A percentile compares a stretch with the other conserved stretches of the same genome.
Evolutionary conservation across 305 asterid genomes (phyloP).

Genomic region (Salvia sclarea): DNA sequence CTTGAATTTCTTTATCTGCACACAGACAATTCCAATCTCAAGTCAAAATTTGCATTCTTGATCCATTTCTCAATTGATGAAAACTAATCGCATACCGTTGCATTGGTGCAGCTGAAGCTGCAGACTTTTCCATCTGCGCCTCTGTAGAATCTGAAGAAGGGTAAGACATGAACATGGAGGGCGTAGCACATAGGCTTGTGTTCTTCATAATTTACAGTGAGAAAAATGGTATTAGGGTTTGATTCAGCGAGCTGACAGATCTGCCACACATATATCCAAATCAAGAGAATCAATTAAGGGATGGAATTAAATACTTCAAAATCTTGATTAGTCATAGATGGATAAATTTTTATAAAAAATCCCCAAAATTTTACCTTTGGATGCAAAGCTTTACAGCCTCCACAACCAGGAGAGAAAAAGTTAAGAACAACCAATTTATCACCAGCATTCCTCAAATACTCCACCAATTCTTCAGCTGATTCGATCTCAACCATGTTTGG

Average conservation of each 20-base stretch:
- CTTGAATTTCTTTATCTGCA: slow-evolving; percentile 68
- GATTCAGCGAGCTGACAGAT: slow-evolving; percentile 82
- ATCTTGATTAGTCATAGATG: neutral
- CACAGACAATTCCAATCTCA: neutral
- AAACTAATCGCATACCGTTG: slow-evolving; percentile 56
- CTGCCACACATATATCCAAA: slow-evolving; percentile 40
- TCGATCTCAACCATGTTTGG: slow-evolving; percentile 82
- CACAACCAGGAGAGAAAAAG: slow-evolving; percentile 93
- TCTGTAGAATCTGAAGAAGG: slow-evolving; percentile 81
- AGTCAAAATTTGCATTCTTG: neutral
- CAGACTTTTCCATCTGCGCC: slow-evolving; percentile 76
- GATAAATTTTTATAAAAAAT: neutral
- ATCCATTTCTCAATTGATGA: neutral
- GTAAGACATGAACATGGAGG: slow-evolving; percentile 74
- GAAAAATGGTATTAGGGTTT: slow-evolving; percentile 55
- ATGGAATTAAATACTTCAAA: neutral
- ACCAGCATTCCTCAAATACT: slow-evolving; percentile 61
- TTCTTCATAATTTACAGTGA: slow-evolving; percentile 70
- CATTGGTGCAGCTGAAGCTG: slow-evolving; percentile 92
- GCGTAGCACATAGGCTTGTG: slow-evolving; percentile 76
- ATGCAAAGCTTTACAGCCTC: slow-evolving; percentile 87
- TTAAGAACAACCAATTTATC: slow-evolving; percentile 71
- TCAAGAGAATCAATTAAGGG: slow-evolving; percentile 5
- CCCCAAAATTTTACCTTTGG: slow-evolving; percentile 56
- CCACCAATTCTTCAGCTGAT: slow-evolving; percentile 70